Base-by-base conservation (phyloP, 495 filamentous ascomycete genomes). In the Daldinia caldariorum region DNA sequence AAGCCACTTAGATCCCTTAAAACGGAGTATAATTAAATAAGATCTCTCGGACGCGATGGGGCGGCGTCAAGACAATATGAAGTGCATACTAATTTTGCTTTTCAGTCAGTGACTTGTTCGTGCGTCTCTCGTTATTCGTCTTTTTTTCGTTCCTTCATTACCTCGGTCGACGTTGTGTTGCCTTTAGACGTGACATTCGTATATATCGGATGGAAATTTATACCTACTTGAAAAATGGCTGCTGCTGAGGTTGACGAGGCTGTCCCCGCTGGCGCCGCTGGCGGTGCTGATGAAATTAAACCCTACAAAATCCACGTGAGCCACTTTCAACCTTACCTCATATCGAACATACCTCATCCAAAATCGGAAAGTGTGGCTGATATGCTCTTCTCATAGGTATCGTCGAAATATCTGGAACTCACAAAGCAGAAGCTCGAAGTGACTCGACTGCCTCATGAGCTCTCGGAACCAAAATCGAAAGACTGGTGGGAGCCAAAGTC, bases 371-470 rank as follows among this genome's bases (percentile, higher is more conserved):
- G 13, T 58, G 64, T 73, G 62, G 65, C 60, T 67, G 51, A 71
- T 45, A 4, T 29, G 16, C 37, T 39, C 8, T 8, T 45, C 37
- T 45, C 37, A 29, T 51, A 87, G 84, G 79, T 85, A 16, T 84
- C 82, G 4, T 81, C 76, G 31, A 83, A 80, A 68, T 83, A 86
- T 69, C 77, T 87, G 0, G 79, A 85, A 50, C 80, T 86, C 50
- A 85, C 85, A 41, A 79, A 72, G 66, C 81, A 82, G 72, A 88
- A 88, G 67, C 79, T 88, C 20, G 84, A 87, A 66, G 76, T 87
- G 37, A 83, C 84, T 13, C 78, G 85, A 47, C 75, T 88, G 31
- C 86, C 86, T 56, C 85, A 82, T 72, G 83, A 86, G 65, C 55
- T 76, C 26, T 62, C 81, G 14, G 62, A 77, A 29, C 74, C 79